Evolutionary conservation across 1,284 basidiomycete genomes (phyloP), one percentile per base, ranked within the genome.

Genomic region (Fomitopsis schrenkii): DNA sequence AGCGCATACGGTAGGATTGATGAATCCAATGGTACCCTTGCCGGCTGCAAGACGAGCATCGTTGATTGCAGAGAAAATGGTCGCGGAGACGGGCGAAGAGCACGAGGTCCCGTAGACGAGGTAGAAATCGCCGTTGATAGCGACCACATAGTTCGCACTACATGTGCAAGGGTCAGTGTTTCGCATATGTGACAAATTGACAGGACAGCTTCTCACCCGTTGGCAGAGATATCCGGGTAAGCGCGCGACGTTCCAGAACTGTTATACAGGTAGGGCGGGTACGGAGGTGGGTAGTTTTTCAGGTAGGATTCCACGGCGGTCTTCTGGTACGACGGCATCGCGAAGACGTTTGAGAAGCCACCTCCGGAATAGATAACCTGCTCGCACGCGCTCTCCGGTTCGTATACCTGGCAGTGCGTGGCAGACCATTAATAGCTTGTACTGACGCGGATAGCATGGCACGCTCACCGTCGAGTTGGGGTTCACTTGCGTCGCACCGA

Each of bases 11-110:
- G 59, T 60, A 1, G 83, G 85, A 66, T 87, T 87, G 58, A 87
- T 72, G 71, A 86, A 87, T 0, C 84, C 85, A 8, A 86, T 72
- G n/a, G 80, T 54, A 5, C 75, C 61, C 62, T 76, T 77, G 0
- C 79, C 77, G 2, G 70, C 71, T 1, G 68, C 70, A 12, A 83
- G 63, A 19, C 80, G 76, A 1, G 78, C 81, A 64, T 88, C 86
- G 64, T 89, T 89, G 58, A 88, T 72, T 63, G 87, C 76, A 1
- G 83, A 76, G 4, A 88, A 68, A 55, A 88, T 73, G 3, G 74
- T 80, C 19, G 82, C 77, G 6, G 45, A 54, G n/a, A 63, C 62
- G 2, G 62, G 62, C 9, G 62, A 60, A 30, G 62, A 60, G 33
- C 62, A 75, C 66, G 61, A 78, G 74, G 63, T 74, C 74, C 77